Conservation (phyloP, 108 stramenopile genomes). For the Nannochloropsis gaditana region DNA sequence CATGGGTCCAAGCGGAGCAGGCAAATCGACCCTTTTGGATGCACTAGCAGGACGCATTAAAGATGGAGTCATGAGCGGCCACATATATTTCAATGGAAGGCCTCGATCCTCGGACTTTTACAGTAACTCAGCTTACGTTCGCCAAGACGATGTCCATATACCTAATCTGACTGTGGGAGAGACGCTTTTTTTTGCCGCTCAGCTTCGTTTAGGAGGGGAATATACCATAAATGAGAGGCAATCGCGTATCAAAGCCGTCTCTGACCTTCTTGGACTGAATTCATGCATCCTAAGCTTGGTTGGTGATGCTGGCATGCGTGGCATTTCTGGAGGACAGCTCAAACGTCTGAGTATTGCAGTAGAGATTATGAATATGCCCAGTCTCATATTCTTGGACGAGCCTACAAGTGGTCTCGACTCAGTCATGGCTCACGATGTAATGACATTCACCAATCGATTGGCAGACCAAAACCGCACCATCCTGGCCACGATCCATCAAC, state of each 20-base stretch:
- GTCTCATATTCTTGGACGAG: conserved; percentile 40
- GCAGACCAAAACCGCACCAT: conserved; percentile 55
- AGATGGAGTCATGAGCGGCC: conserved; percentile 16
- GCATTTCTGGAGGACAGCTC: conserved; percentile 67
- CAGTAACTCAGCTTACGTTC: not conserved
- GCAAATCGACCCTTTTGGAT: conserved; percentile 21
- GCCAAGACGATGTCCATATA: conserved; percentile 39
- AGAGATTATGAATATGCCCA: conserved; percentile 46
- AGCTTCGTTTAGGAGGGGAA: conserved; percentile 26
- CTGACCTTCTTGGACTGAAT: conserved; percentile 54
- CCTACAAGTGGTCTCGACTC: conserved; percentile 52
- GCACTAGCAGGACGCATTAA: conserved; percentile 8
- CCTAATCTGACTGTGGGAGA: conserved; percentile 30
- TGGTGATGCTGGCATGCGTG: conserved; percentile 62
- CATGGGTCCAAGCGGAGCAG: conserved; percentile 24
- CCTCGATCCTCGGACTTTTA: not conserved
- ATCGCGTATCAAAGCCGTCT: conserved; percentile 25
- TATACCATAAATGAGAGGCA: conserved; percentile 21
- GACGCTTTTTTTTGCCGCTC: conserved; percentile 36
- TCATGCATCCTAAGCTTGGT: conserved; percentile 52
- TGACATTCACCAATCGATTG: conserved; percentile 46
- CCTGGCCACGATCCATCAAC: conserved; percentile 62
- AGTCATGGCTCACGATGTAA: conserved; percentile 43
- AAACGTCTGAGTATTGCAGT: conserved; percentile 68
- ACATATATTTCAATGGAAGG: not conserved